phyloP scores from a whole-genome alignment of 305 asterid genomes.

The Fraxinus velutina region DNA sequence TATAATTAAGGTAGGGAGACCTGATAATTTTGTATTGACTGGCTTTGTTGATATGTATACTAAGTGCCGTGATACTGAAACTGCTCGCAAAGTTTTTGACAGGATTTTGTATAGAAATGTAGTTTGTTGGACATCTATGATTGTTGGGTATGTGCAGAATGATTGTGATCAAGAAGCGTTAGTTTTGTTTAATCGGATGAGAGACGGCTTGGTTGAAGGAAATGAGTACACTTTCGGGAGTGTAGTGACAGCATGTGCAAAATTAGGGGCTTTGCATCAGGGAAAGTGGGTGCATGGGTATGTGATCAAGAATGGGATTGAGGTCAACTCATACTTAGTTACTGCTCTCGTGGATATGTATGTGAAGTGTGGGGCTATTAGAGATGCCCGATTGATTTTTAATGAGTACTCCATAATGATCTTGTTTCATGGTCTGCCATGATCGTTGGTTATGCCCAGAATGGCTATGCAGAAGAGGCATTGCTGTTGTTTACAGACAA shows the following conservation, averaged over 20 bases:
- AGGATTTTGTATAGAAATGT: conserved; percentile 47
- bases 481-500: conserved; percentile 41
- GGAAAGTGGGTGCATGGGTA: conserved; percentile 67
- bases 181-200: conserved; percentile 53
- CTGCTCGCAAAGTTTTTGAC: conserved; percentile 48
- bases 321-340: conserved; percentile 37
- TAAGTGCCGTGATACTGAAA: conserved; percentile 50
- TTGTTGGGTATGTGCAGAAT: conserved; percentile 55
- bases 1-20: conserved; percentile 41
- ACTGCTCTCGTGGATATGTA: conserved; percentile 60
- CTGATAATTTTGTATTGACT: conserved; percentile 55
- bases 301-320: conserved; percentile 44
- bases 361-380: conserved; percentile 42
- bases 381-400: conserved; percentile 47
- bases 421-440: conserved; percentile 56
- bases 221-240: conserved; percentile 50
- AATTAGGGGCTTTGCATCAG: conserved; percentile 57
- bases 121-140: conserved; percentile 76
- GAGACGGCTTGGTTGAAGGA: conserved; percentile 48
- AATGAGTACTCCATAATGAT: conserved; percentile 38
- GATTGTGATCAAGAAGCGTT: conserved; percentile 48
- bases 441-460: conserved; percentile 54
- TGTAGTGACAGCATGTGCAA: conserved; percentile 53
- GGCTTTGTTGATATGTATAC: conserved; percentile 68
- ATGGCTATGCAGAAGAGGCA: conserved; percentile 49